Conservation (phyloP, 1,284 basidiomycete genomes). For the Ganoderma lucidum region DNA sequence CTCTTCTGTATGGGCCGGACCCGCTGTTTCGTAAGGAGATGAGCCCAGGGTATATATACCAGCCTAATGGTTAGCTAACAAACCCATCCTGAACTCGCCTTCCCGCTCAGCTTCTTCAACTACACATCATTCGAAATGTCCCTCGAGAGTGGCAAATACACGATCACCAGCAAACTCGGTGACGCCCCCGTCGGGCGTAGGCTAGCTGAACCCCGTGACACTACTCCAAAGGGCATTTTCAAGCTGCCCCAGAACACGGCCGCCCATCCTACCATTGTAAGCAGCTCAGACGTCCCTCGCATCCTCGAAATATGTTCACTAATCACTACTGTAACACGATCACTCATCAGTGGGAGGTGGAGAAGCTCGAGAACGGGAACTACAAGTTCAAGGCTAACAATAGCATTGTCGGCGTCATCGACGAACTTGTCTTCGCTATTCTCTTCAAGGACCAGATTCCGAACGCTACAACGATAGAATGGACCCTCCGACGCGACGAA, state of each 20-base stretch:
- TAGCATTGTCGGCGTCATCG: background rate
- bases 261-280: background rate
- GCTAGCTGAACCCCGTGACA: background rate
- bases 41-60: too few species aligned
- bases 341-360: background rate
- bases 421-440: background rate
- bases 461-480: background rate
- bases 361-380: background rate
- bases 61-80: too few species aligned
- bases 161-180: background rate
- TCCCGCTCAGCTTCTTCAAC: background rate
- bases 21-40: too few species aligned
- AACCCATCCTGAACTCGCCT: background rate
- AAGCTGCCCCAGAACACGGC: background rate
- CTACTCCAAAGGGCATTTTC: background rate
- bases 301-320: background rate
- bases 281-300: background rate
- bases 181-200: background rate
- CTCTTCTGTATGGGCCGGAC: too few species aligned
- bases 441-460: background rate
- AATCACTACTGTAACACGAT: background rate
- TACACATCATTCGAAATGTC: background rate
- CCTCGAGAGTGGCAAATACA: background rate
- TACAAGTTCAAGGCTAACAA: background rate
- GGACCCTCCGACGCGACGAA: background rate